These are phyloP conservation scores for Rhynchosporium graminicola DNA, from an alignment of 2,329 filamentous ascomycete genomes.

Conservation along the genomic window DNA sequence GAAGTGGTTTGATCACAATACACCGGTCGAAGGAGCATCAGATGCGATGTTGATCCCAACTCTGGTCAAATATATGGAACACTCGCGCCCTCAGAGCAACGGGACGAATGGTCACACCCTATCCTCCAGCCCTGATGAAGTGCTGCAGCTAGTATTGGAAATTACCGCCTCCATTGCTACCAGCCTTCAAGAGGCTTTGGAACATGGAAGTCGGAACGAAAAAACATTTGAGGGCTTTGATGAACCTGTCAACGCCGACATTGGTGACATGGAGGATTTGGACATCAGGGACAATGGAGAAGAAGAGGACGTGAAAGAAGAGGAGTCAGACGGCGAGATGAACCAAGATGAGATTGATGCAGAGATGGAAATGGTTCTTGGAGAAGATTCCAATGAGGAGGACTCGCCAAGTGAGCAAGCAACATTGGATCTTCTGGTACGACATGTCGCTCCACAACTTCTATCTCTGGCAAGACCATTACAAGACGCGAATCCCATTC, in stretches of 20 bases:
- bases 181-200: conserved; percentile 53
- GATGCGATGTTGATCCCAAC: conserved; percentile 53
- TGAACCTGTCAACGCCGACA: conserved; percentile 29
- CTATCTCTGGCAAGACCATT: conserved; percentile 30
- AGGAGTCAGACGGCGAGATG: conserved; percentile 49
- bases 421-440: conserved; percentile 38
- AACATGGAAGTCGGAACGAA: conserved; percentile 46
- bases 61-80: conserved; percentile 42
- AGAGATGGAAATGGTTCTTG: conserved; percentile 66
- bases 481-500: conserved; percentile 45
- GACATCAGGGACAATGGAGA: conserved; percentile 45
- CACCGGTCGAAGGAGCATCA: conserved; percentile 50
- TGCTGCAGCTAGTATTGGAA: conserved; percentile 54
- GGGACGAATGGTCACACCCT: conserved; percentile 28
- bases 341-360: conserved; percentile 58
- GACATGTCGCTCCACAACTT: conserved; percentile 37
- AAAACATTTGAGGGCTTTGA: conserved; percentile 46
- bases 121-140: conserved; percentile 36
- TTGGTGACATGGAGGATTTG: conserved; percentile 40
- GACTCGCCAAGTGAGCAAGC: conserved; percentile 39
- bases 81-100: conserved; percentile 25
- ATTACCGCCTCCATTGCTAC: conserved; percentile 66
- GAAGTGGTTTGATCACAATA: conserved; percentile 54
- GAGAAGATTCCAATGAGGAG: conserved; percentile 44
- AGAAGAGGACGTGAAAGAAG: conserved; percentile 46